phyloP scores from a whole-genome alignment of 2,329 filamentous ascomycete species.

The Neofusicoccum cordaticola region DNA sequence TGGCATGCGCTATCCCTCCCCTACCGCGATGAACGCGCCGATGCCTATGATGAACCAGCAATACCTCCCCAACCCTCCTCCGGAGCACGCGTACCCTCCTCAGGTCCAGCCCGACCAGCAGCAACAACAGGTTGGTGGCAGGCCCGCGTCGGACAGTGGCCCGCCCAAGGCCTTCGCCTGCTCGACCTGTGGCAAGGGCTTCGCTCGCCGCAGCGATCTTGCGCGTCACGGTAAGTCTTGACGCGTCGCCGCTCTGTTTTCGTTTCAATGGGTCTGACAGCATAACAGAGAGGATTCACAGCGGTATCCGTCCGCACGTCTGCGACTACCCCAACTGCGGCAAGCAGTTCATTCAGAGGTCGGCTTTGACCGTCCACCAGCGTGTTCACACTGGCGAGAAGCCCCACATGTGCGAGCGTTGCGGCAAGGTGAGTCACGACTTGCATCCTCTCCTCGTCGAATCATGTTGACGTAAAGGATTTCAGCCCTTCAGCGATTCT shows the following conservation, averaged over 20 bases:
- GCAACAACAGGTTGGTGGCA: conserved; percentile 37
- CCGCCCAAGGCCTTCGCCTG: conserved; percentile 80
- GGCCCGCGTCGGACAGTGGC: conserved; percentile 46
- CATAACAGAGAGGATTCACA: conserved; percentile 84
- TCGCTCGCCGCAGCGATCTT: conserved; percentile 89
- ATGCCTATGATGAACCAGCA: conserved; percentile 56
- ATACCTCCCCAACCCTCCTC: conserved; percentile 50
- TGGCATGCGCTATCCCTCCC: conserved; percentile 54
- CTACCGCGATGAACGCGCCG: conserved; percentile 49
- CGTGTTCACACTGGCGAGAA: conserved; percentile 98
- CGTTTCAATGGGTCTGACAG: conserved; percentile 24
- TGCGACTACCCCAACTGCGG: conserved; percentile 87
- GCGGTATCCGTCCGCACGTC: conserved; percentile 82
- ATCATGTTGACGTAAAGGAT: conserved; percentile 14
- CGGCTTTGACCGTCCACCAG: conserved; percentile 89
- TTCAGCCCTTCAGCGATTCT: conserved; percentile 90
- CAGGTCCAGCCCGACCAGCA: conserved; percentile 30
- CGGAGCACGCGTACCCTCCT: conserved; percentile 45
- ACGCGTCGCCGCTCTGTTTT: conserved; percentile 10
- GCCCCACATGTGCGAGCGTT: conserved; percentile 95
- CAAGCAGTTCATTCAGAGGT: conserved; percentile 96
- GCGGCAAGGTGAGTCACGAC: conserved; percentile 74
- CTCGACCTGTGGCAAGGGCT: conserved; percentile 84
- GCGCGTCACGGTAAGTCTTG: conserved; percentile 79
- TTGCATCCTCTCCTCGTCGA: not conserved